A percentile compares a stretch with the other conserved stretches of the same genome.
Evolutionary conservation across 495 filamentous ascomycete species (phyloP).

Genomic region (Neurospora hispaniola): DNA sequence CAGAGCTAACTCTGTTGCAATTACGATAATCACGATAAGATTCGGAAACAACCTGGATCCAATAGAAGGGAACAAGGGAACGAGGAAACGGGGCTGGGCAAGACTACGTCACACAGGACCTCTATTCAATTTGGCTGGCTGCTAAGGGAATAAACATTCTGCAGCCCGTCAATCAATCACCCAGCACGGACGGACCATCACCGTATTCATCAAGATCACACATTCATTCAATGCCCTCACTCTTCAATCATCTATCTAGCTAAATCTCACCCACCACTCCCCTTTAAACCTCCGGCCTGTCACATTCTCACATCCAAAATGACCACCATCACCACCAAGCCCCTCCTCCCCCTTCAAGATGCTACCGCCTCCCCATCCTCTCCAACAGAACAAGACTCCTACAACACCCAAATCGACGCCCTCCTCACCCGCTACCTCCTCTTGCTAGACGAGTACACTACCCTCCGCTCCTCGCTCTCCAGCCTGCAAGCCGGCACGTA

Average conservation of each 20-base stretch:
- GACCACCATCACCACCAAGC: not conserved
- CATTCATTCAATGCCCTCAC: not conserved
- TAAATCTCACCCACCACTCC: not conserved
- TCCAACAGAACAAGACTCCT: not conserved
- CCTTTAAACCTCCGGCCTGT: not conserved
- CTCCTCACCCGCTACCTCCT: slow-evolving; percentile 60
- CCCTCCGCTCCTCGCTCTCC: slow-evolving; percentile 43
- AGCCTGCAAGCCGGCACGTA: slow-evolving; percentile 43
- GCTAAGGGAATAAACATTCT: not conserved
- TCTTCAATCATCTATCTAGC: not conserved
- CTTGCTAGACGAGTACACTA: slow-evolving; percentile 61
- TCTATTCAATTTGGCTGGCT: not conserved
- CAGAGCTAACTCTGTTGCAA: not conserved
- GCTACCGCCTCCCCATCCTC: not conserved
- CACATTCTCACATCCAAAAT: not conserved
- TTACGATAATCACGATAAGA: not conserved
- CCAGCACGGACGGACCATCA: not conserved
- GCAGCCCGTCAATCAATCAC: not conserved
- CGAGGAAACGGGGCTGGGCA: not conserved
- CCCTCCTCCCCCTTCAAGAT: not conserved
- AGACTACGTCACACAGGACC: not conserved
- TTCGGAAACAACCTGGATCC: not conserved
- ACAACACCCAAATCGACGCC: slow-evolving; percentile 39
- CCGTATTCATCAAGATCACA: not conserved
- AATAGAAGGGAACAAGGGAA: not conserved